Percentiles rank a stretch among this genome's conserved stretches.
phyloP scores from a whole-genome alignment of 345 rosid species.

The Pistacia vera region DNA sequence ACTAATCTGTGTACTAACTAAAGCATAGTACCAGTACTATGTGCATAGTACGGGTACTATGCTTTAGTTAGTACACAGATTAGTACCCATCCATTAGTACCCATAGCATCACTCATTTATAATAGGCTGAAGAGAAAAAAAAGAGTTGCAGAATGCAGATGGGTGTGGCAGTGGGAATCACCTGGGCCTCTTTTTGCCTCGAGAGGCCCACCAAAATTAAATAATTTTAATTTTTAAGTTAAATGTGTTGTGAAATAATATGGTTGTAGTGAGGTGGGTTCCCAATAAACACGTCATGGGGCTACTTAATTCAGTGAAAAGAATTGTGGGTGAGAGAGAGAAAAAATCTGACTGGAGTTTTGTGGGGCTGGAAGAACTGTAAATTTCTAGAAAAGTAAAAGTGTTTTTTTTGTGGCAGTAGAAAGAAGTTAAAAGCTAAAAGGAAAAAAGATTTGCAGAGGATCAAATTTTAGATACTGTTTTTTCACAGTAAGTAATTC shows the following conservation, averaged over 20 bases:
- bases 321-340: neutral
- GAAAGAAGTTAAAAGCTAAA: neutral
- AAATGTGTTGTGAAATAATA: neutral
- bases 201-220: slow-evolving; percentile 45
- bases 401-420: neutral
- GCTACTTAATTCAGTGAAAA: slow-evolving; percentile 16
- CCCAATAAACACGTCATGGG: slow-evolving; percentile 39
- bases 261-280: slow-evolving; percentile 25
- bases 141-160: slow-evolving; percentile 33
- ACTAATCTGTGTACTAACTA: too few species aligned
- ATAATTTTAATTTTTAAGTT: neutral
- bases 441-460: slow-evolving; percentile 22
- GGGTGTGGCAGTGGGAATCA: slow-evolving; percentile 63
- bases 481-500: slow-evolving; percentile 20
- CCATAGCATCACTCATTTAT: too few species aligned
- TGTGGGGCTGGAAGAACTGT: slow-evolving; percentile 25
- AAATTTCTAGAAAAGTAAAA: slow-evolving; percentile 30
- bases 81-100: too few species aligned
- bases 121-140: slow-evolving; percentile 22
- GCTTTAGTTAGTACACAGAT: too few species aligned
- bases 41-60: too few species aligned
- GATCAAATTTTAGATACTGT: slow-evolving; percentile 16
- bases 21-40: too few species aligned
- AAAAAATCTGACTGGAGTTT: slow-evolving; percentile 32
- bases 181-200: slow-evolving; percentile 57